Evolutionary conservation across 257 asterid genomes (phyloP).

Genomic region (Craterostigma plantagineum): DNA sequence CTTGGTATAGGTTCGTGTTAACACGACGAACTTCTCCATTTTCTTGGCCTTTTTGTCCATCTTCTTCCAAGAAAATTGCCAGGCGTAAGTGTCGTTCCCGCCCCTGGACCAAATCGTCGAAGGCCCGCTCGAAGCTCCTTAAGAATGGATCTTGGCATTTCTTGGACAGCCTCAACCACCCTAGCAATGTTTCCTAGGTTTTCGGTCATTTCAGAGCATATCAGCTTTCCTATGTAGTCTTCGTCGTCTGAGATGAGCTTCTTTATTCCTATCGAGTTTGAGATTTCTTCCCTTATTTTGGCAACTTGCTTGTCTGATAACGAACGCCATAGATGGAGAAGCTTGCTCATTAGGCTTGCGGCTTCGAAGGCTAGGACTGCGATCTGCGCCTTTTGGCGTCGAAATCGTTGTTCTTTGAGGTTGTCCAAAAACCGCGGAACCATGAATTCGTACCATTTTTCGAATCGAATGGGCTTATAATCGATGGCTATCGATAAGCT

Average conservation of each 20-base stretch:
- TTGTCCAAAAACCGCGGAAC: constrained; percentile 69
- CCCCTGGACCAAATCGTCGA: constrained; percentile 31
- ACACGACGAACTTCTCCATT: constrained; percentile 38
- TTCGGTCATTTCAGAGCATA: constrained; percentile 51
- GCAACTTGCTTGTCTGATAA: constrained; percentile 57
- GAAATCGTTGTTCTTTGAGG: no score
- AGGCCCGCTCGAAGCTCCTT: constrained; percentile 70
- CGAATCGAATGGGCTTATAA: constrained; percentile 1
- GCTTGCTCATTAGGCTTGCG: constrained; percentile 74
- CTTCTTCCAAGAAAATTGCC: constrained; percentile 58
- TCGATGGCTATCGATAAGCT: no score
- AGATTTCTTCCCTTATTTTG: constrained; percentile 45
- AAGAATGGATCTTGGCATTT: constrained; percentile 54
- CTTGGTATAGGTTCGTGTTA: constrained; percentile 51
- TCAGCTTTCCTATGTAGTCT: constrained; percentile 38
- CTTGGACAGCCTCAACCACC: constrained; percentile 58
- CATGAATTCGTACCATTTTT: constrained; percentile 71
- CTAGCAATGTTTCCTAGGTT: constrained; percentile 41
- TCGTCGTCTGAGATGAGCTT: constrained; percentile 61
- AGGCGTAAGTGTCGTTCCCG: constrained; percentile 39
- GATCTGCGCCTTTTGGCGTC: constrained; percentile 28
- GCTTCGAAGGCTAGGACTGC: constrained; percentile 88
- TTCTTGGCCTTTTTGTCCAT: constrained; percentile 64
- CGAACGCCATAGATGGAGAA: constrained; percentile 75
- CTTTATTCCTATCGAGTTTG: constrained; percentile 43